A percentile compares a stretch with the other conserved stretches of the same genome.
These are phyloP conservation scores for Solanum chmielewskii DNA, from an alignment of 257 asterid species.

Conservation along the genomic window DNA sequence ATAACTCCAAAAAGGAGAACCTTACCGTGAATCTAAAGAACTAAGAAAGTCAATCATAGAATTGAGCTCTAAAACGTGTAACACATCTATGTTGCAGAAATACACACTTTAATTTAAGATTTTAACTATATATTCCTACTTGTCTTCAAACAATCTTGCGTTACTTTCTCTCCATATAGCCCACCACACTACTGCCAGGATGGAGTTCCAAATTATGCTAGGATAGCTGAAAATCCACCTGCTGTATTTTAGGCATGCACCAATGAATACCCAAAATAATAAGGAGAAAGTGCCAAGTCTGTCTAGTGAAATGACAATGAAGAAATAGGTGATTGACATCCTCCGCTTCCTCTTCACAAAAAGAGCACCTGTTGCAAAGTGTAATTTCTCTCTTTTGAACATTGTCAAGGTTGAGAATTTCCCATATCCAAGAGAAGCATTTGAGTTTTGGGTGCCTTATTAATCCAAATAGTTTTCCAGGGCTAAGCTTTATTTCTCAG, in stretches of 20 bases:
- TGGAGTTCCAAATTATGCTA: not conserved
- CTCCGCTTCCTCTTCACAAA: not conserved
- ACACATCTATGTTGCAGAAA: not conserved
- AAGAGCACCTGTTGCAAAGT: not conserved
- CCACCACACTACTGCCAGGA: not conserved
- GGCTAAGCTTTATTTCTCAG: not conserved
- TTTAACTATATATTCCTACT: not conserved
- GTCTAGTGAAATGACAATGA: not conserved
- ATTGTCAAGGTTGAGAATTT: not conserved
- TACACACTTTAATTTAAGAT: not conserved
- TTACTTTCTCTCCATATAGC: not conserved
- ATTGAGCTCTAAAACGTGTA: not conserved
- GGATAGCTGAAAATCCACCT: not conserved
- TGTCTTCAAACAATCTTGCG: not conserved
- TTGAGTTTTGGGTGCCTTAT: not conserved
- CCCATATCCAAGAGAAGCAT: not conserved
- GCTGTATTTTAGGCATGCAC: not conserved
- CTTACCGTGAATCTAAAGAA: not conserved
- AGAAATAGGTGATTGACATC: not conserved
- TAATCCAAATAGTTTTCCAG: not conserved
- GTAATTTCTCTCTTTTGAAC: not conserved
- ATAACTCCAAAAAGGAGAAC: not conserved
- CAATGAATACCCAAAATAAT: not conserved
- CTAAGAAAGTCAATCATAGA: not conserved
- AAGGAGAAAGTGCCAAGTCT: not conserved